phyloP scores from a whole-genome alignment of 2,329 filamentous ascomycete genomes.

The Phialocephala subalpina region DNA sequence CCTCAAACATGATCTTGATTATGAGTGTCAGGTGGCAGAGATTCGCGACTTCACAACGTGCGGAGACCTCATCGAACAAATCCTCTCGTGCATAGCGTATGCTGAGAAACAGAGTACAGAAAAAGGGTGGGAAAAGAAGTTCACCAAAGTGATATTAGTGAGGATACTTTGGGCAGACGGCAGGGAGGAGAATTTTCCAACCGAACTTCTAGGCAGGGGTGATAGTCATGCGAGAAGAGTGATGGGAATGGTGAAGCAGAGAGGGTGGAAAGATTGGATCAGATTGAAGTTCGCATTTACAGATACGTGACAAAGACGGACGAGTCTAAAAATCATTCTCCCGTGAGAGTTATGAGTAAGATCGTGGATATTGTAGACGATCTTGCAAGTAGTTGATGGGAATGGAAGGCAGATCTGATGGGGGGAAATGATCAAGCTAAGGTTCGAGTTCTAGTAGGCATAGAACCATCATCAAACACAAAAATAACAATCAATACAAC shows the following conservation, averaged over 20 bases:
- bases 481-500: too few species aligned
- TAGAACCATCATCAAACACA: too few species aligned
- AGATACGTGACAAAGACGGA: too few species aligned
- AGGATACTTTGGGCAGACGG: not conserved
- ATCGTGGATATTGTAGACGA: too few species aligned
- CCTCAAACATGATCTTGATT: not conserved
- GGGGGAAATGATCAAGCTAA: too few species aligned
- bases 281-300: not conserved
- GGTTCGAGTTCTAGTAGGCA: too few species aligned
- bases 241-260: not conserved
- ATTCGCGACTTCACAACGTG: not conserved
- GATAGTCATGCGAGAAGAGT: not conserved
- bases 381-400: too few species aligned
- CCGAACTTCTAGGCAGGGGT: not conserved
- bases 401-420: too few species aligned
- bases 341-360: too few species aligned
- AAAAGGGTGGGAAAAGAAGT: not conserved
- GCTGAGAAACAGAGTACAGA: not conserved
- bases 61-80: not conserved
- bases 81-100: not conserved
- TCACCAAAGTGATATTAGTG: not conserved
- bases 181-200: not conserved
- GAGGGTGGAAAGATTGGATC: not conserved
- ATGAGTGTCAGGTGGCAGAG: not conserved
- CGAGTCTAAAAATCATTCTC: too few species aligned